Evolutionary conservation across 2,329 filamentous ascomycete species (phyloP).

Genomic region (Coleophoma crateriformis): DNA sequence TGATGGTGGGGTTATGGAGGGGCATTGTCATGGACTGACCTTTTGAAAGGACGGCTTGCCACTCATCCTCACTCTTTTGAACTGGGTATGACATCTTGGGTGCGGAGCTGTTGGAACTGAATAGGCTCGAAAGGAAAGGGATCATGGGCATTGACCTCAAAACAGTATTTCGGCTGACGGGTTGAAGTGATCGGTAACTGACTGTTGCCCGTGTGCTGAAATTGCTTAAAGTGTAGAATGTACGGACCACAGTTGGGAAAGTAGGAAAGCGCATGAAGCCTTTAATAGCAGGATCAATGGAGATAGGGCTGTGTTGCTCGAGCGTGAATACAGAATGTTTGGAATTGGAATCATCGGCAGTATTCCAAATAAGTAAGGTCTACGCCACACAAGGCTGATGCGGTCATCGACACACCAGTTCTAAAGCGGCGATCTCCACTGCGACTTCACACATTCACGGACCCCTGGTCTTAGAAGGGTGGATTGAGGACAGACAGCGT

Average conservation of each 20-base stretch:
- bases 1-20: constrained; percentile 22
- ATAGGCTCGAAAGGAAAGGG: constrained; percentile 73
- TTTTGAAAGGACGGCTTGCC: constrained; percentile 76
- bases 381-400: background rate
- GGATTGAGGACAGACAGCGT: background rate
- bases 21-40: constrained; percentile 36
- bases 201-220: constrained; percentile 26
- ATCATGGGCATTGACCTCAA: constrained; percentile 68
- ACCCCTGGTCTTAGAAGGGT: background rate
- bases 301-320: background rate
- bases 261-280: constrained; percentile 44
- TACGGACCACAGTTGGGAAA: constrained; percentile 37
- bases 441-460: too few species aligned
- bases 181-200: constrained; percentile 25
- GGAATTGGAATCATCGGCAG: background rate
- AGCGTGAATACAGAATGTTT: background rate
- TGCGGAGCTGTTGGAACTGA: constrained; percentile 47
- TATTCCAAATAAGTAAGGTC: background rate
- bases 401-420: background rate
- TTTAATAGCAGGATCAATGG: background rate
- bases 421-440: too few species aligned
- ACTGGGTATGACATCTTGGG: constrained; percentile 71
- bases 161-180: constrained; percentile 29
- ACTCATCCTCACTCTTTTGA: constrained; percentile 75
- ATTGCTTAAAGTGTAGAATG: constrained; percentile 40